Percentiles rank a stretch among this genome's conserved stretches.
Conservation (phyloP, 78 protist species). For the Monocercomonoides exilis region DNA sequence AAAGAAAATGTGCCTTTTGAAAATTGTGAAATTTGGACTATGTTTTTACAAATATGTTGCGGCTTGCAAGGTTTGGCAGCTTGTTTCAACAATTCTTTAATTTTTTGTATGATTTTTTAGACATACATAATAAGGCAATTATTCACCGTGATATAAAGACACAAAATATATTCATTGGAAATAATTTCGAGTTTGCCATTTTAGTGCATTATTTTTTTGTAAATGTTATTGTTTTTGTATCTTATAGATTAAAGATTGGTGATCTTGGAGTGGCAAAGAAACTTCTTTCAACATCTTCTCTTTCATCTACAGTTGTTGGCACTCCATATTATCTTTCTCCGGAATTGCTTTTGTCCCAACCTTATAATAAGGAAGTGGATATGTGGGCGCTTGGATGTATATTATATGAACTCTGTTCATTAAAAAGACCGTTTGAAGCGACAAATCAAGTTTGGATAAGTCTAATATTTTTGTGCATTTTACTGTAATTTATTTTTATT, state of each 20-base stretch:
- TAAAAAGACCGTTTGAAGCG: slow-evolving; percentile 37
- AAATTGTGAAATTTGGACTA: slow-evolving; percentile 15
- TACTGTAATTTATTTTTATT: background rate
- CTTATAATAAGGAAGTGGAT: slow-evolving; percentile 17
- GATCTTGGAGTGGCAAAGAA: slow-evolving; percentile 18
- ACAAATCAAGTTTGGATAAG: background rate
- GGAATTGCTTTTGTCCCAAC: background rate
- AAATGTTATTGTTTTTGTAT: background rate
- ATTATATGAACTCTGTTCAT: slow-evolving; percentile 42
- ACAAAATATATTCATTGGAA: background rate
- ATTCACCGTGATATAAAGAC: slow-evolving; percentile 10
- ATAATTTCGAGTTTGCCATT: background rate
- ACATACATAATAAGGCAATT: background rate
- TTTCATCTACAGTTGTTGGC: slow-evolving; percentile 1
- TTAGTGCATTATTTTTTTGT: background rate
- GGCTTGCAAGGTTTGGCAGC: background rate
- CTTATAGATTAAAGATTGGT: background rate
- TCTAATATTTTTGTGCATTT: background rate
- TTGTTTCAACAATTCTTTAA: background rate
- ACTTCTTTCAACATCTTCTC: background rate
- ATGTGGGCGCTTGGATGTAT: slow-evolving; percentile 53
- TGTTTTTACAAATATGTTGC: background rate
- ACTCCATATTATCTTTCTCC: slow-evolving; percentile 14
- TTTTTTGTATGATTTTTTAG: background rate
- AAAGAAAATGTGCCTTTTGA: background rate